phyloP scores from a whole-genome alignment of 73 alveolate species.

The Uronychia binucleata region DNA sequence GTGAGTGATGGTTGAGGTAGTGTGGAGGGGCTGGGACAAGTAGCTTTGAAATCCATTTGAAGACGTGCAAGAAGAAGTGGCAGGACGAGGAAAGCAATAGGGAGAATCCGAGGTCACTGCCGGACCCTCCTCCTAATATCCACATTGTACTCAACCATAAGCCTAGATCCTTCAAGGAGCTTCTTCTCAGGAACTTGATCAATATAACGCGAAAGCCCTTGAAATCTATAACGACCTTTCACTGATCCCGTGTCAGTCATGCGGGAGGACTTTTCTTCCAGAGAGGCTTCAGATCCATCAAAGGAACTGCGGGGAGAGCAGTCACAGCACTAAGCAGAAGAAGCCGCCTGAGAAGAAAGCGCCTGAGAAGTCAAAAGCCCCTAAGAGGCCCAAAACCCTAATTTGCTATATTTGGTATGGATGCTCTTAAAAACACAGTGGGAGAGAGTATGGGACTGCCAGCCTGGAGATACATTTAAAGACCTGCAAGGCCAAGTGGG shows the following conservation, averaged over 20 bases:
- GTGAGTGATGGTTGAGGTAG: constrained; percentile 37
- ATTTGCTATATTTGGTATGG: constrained; percentile 66
- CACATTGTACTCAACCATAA: constrained; percentile 13
- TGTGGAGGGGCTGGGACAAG: constrained; percentile 78
- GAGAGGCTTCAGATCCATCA: constrained; percentile 83
- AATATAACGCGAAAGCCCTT: constrained; percentile 71
- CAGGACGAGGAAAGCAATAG: constrained; percentile 52
- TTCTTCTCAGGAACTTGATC: constrained; percentile 1
- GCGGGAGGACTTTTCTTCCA: constrained; percentile 88
- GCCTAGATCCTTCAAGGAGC: not conserved
- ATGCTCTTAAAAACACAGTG: not conserved
- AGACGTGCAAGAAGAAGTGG: constrained; percentile 74
- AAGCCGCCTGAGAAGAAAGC: not conserved
- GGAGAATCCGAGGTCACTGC: constrained; percentile 60
- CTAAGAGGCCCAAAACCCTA: constrained; percentile 46
- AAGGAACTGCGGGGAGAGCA: constrained; percentile 59
- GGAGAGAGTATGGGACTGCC: not conserved
- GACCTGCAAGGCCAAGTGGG: constrained; percentile 78
- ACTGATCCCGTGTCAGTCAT: constrained; percentile 76
- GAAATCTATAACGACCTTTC: constrained; percentile 73
- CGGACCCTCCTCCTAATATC: constrained; percentile 37
- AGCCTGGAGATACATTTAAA: constrained; percentile 77
- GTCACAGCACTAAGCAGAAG: constrained; percentile 22
- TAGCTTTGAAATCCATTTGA: constrained; percentile 68
- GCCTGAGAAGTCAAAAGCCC: constrained; percentile 36